Evolutionary conservation across 495 filamentous ascomycete species (phyloP), one percentile per base, ranked within the genome.

Genomic region (Hypoxylon crocopeplum): DNA sequence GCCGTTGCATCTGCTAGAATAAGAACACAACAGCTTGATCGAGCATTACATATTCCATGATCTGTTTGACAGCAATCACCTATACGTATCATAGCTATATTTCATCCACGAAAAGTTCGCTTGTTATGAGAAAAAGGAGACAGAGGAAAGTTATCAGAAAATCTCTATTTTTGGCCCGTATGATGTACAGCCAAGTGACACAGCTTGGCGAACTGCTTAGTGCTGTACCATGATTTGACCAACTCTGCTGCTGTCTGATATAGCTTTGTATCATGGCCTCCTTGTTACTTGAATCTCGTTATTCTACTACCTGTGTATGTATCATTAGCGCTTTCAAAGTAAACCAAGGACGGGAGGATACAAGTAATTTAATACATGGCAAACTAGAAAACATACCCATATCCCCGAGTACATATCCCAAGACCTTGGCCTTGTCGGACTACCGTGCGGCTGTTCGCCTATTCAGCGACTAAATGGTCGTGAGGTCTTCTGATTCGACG

Each of bases 151-250:
- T n/a, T n/a, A n/a, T n/a, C n/a, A n/a, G n/a, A n/a, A n/a, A n/a
- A n/a, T n/a, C n/a, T n/a, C n/a, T 54, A 54, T 45, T 45, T 45
- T 38, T 54, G 40, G 40, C 24, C 22, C 7, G 39, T 45, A 30
- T 54, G 39, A 45, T 45, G 30, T 54, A 16, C 21, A 13, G 40
- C 30, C n/a, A 37, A 54, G 39, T 54, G 50, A 53, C 19, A 53
- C 49, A 53, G 37, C 49, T 53, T 53, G 37, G 49, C 37, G 27
- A 53, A 51, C 25, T 17, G 25, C 37, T 30, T 33, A 32, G 17
- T 15, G 22, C 15, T 24, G 34, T 10, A 20, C 21, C 46, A 19
- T 37, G 46, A 25, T 20, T 49, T n/a, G n/a, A 24, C 10, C 17
- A 10, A n/a, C 22, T 13, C 1, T 11, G 27, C 7, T 11, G 13